Evolutionary conservation across 2,329 filamentous ascomycete species (phyloP).

Genomic region (Nemania sp.): DNA sequence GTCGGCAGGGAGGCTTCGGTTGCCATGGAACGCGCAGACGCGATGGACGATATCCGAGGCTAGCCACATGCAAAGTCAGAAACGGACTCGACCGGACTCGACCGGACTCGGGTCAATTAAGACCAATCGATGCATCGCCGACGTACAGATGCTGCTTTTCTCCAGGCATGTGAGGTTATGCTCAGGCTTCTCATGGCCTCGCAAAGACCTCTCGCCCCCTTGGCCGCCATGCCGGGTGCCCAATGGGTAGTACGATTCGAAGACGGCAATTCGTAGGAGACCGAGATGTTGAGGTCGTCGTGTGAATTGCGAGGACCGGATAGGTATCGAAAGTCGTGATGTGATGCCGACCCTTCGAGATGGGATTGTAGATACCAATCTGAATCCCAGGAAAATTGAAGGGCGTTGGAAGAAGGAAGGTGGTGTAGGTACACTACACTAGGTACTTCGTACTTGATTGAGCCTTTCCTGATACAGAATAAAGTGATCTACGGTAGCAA

Average conservation of each 20-base stretch:
- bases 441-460: too few species aligned
- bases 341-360: background rate
- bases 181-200: conserved; percentile 58
- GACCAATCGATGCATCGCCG: conserved; percentile 4
- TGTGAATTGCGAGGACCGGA: too few species aligned
- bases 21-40: conserved; percentile 60
- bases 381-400: conserved; percentile 33
- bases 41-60: conserved; percentile 37
- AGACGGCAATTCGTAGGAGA: background rate
- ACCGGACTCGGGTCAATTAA: background rate
- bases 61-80: conserved; percentile 22
- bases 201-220: conserved; percentile 54
- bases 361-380: background rate
- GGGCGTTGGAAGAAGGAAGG: background rate
- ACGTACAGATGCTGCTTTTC: conserved; percentile 40
- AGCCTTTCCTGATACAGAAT: conserved; percentile 7
- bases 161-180: conserved; percentile 51
- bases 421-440: too few species aligned
- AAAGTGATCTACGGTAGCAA: conserved; percentile 5
- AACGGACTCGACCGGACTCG: too few species aligned
- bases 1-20: conserved; percentile 52
- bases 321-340: too few species aligned
- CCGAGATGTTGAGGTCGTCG: background rate
- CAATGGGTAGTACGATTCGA: background rate
- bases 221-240: conserved; percentile 48